These are phyloP conservation scores for Suhomyces vadensis DNA, from an alignment of 805 yeast species.

Conservation along the genomic window DNA sequence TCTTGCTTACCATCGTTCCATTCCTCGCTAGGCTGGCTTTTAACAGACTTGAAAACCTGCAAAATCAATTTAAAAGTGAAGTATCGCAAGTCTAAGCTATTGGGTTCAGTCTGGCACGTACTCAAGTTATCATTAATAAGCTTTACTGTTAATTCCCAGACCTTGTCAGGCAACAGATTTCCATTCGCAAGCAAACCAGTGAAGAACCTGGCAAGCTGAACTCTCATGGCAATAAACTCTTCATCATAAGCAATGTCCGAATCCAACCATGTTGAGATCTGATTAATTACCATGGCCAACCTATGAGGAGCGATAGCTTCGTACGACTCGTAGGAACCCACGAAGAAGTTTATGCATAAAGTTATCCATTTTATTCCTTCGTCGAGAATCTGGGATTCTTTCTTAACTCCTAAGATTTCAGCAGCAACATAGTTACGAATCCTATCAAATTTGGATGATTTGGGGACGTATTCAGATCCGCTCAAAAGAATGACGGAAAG, in stretches of 20 bases:
- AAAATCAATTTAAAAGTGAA: constrained; percentile 43
- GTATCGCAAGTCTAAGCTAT: constrained; percentile 46
- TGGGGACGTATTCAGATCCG: constrained; percentile 36
- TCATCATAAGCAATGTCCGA: constrained; percentile 61
- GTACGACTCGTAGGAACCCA: constrained; percentile 30
- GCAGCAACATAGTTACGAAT: constrained; percentile 63
- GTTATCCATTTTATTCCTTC: constrained; percentile 50
- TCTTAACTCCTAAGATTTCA: constrained; percentile 58
- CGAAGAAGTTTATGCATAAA: constrained; percentile 45
- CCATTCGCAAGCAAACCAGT: constrained; percentile 18
- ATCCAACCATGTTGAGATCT: constrained; percentile 58
- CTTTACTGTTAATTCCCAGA: constrained; percentile 38
- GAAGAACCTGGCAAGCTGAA: constrained; percentile 51
- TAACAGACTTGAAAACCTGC: constrained; percentile 26
- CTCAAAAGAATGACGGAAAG: constrained; percentile 32
- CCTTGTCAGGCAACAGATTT: constrained; percentile 27
- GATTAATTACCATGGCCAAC: constrained; percentile 58
- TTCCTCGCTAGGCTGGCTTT: constrained; percentile 26
- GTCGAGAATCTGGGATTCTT: constrained; percentile 37
- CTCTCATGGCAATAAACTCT: constrained; percentile 51
- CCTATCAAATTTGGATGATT: constrained; percentile 44
- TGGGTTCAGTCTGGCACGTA: constrained; percentile 38
- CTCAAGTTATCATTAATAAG: constrained; percentile 48
- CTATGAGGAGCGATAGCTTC: constrained; percentile 64
- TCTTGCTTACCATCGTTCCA: constrained; percentile 39